Evolutionary conservation across 208 protist genomes (phyloP).

Genomic region (Naegleria lovaniensis): DNA sequence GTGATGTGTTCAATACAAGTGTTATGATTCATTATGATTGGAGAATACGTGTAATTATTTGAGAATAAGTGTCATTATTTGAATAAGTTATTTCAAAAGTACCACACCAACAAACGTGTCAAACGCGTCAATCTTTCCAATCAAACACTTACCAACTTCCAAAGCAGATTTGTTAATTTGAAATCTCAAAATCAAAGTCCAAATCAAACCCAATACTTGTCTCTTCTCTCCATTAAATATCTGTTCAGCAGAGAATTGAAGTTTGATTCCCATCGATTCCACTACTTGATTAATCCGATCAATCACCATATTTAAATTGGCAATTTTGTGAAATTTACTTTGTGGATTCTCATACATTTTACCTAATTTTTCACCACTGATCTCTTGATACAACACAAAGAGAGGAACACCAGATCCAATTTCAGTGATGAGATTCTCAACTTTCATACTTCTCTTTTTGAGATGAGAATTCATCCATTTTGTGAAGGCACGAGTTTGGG

Average conservation of each 20-base stretch:
- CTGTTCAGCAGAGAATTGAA: background rate
- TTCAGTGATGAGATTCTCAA: background rate
- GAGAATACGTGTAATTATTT: background rate
- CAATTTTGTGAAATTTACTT: background rate
- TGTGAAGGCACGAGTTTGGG: background rate
- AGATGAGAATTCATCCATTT: slow-evolving; percentile 4
- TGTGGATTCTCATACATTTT: background rate
- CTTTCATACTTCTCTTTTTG: background rate
- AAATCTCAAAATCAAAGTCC: slow-evolving; percentile 26
- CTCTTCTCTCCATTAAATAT: background rate
- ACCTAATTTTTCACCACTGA: background rate
- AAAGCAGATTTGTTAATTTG: slow-evolving; percentile 19
- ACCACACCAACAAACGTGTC: no score
- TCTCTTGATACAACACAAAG: background rate
- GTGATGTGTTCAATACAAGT: background rate
- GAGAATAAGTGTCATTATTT: no score
- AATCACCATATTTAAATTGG: background rate
- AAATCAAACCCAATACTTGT: slow-evolving; percentile 24
- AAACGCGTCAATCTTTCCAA: no score
- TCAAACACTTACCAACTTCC: background rate
- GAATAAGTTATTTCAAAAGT: background rate
- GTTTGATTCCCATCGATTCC: background rate
- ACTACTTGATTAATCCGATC: background rate
- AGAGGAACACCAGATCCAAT: background rate
- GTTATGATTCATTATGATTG: background rate